These are phyloP conservation scores for Solanum tacnaense DNA, from an alignment of 257 asterid species.

Conservation along the genomic window DNA sequence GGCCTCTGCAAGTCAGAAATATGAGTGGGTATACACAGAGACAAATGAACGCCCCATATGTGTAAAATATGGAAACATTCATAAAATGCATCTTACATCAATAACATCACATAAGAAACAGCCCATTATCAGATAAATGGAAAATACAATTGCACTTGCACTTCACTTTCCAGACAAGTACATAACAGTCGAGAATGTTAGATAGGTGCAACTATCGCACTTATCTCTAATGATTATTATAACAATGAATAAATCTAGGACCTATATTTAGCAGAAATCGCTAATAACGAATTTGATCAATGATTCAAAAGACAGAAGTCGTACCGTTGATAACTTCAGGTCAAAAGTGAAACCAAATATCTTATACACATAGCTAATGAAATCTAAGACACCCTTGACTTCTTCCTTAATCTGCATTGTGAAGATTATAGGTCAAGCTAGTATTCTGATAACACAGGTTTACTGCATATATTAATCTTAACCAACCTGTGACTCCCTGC, in stretches of 20 bases:
- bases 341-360: slow-evolving; percentile 94
- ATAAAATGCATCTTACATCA: neutral
- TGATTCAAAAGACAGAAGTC: neutral
- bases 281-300: neutral
- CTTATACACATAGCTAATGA: slow-evolving; percentile 55
- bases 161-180: neutral
- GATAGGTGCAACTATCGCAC: neutral
- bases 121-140: neutral
- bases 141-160: neutral
- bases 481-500: slow-evolving; percentile 94
- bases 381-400: slow-evolving; percentile 82
- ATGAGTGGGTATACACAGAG: neutral
- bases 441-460: neutral
- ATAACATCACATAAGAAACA: neutral
- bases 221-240: neutral
- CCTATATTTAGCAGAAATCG: neutral
- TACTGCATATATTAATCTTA: neutral
- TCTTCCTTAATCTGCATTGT: slow-evolving; percentile 77
- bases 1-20: slow-evolving; percentile 61
- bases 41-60: neutral
- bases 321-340: slow-evolving; percentile 93
- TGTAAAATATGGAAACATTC: neutral
- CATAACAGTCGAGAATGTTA: neutral
- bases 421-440: slow-evolving; percentile 12
- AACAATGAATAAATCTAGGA: neutral